These are phyloP conservation scores for Lecanosticta acicola DNA, from an alignment of 2,329 filamentous ascomycete species.

Conservation along the genomic window DNA sequence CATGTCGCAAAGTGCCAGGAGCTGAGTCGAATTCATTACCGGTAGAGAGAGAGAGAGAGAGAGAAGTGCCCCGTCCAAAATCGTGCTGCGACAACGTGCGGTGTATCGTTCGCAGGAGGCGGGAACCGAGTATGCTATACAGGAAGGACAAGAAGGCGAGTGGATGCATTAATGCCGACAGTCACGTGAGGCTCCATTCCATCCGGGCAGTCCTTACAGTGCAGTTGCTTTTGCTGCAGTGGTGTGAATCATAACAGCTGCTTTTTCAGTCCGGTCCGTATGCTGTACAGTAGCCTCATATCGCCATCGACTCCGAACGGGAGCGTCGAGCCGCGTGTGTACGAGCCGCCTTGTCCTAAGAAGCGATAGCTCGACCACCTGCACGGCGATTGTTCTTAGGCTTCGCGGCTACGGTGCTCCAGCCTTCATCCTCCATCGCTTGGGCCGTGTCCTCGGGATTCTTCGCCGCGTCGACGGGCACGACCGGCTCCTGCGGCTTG, in stretches of 20 bases:
- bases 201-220: neutral
- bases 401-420: slow-evolving; percentile 48
- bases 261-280: neutral
- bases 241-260: neutral
- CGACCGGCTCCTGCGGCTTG: slow-evolving; percentile 50
- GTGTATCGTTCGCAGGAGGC: neutral
- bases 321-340: neutral
- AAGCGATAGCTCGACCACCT: slow-evolving; percentile 44
- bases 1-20: neutral
- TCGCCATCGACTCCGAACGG: neutral
- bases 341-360: slow-evolving; percentile 29
- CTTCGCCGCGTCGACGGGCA: slow-evolving; percentile 33
- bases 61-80: neutral
- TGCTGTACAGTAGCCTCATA: neutral
- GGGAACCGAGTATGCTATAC: neutral
- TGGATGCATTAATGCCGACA: neutral
- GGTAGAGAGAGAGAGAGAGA: neutral
- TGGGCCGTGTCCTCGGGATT: slow-evolving; percentile 40
- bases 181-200: neutral
- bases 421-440: slow-evolving; percentile 48
- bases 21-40: neutral
- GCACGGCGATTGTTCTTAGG: slow-evolving; percentile 41
- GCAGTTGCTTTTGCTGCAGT: neutral
- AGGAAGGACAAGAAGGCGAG: neutral
- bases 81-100: neutral